phyloP scores from a whole-genome alignment of 169 alveolate species.

The Besnoitia besnoiti region DNA sequence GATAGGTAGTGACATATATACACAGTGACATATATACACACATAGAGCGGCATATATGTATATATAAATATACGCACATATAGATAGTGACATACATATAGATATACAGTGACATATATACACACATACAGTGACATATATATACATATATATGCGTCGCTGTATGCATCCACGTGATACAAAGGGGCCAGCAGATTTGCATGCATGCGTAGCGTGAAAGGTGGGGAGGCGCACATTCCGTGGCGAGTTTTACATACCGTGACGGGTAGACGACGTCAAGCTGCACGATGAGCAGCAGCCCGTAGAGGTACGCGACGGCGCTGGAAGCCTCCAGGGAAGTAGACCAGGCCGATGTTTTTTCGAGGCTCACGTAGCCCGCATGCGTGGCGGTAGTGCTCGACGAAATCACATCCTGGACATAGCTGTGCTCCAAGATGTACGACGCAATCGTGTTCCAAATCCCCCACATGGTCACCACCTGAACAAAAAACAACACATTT shows the following conservation, averaged over 20 bases:
- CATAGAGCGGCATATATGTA: neutral
- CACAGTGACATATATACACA: neutral
- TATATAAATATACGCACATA: neutral
- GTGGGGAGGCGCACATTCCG: neutral
- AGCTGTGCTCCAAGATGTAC: conserved; percentile 17
- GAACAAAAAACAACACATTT: too few species aligned
- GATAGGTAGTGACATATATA: too few species aligned
- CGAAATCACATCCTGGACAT: conserved; percentile 4
- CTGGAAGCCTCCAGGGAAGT: conserved; percentile 49
- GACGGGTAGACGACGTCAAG: conserved; percentile 54
- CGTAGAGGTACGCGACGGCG: conserved; percentile 52
- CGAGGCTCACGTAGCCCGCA: neutral
- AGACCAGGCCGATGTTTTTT: conserved; percentile 23
- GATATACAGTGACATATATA: neutral
- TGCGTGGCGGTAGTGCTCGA: neutral
- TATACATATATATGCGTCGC: too few species aligned
- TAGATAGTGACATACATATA: neutral
- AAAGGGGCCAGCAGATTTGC: neutral
- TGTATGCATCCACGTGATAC: neutral
- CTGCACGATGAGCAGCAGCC: conserved; percentile 47
- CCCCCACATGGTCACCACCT: conserved; percentile 60
- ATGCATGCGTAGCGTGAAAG: neutral
- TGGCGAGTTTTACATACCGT: too few species aligned
- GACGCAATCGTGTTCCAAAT: conserved; percentile 48
- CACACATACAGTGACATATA: neutral